These are phyloP conservation scores for Termitomyces sp. DNA, from an alignment of 768 basidiomycete genomes.

Conservation along the genomic window DNA sequence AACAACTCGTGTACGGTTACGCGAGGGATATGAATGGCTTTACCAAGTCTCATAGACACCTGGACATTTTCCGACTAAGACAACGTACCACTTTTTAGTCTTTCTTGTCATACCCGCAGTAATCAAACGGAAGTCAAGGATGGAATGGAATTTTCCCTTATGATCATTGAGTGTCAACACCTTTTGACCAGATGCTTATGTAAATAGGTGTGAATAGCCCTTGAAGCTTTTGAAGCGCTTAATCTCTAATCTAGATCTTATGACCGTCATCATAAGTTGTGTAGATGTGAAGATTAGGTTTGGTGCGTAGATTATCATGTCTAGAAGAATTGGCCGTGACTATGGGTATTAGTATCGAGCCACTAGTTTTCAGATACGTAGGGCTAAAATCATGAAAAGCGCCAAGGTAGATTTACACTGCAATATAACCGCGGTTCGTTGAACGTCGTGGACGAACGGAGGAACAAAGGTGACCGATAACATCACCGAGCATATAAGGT, in stretches of 20 bases:
- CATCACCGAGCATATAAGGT: constrained; percentile 78
- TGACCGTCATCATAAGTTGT: no score
- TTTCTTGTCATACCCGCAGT: constrained; percentile 24
- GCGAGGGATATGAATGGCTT: constrained; percentile 1
- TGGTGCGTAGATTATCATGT: neutral
- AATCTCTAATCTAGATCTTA: no score
- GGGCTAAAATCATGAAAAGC: neutral
- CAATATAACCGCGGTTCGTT: constrained; percentile 65
- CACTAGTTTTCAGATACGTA: neutral
- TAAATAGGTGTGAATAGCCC: neutral
- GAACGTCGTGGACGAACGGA: constrained; percentile 61
- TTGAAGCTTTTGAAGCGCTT: no score
- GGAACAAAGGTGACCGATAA: constrained; percentile 72
- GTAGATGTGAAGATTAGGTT: neutral
- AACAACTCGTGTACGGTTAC: neutral
- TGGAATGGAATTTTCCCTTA: neutral
- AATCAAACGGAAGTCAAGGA: neutral
- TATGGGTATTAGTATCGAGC: neutral
- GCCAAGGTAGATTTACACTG: constrained; percentile 42
- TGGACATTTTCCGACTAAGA: constrained; percentile 30
- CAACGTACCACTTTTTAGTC: constrained; percentile 33
- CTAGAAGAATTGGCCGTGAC: neutral
- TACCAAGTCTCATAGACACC: constrained; percentile 38
- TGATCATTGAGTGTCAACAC: neutral
- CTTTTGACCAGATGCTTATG: neutral